Percentiles rank a stretch among this genome's conserved stretches.
phyloP scores from a whole-genome alignment of 2,329 filamentous ascomycete species.

The Colletotrichum sp. region DNA sequence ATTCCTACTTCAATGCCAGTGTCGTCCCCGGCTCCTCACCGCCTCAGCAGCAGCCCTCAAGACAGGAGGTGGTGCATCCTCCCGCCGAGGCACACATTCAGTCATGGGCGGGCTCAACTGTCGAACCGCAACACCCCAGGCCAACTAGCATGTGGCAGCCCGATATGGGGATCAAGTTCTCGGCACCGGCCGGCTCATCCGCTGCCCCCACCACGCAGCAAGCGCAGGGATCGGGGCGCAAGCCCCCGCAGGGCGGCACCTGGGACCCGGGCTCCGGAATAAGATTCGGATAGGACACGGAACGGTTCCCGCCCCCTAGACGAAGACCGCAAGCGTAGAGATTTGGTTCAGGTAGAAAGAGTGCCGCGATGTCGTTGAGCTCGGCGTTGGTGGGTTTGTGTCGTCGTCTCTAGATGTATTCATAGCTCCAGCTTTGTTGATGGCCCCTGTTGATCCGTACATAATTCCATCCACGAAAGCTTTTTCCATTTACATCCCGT shows the following conservation, averaged over 20 bases:
- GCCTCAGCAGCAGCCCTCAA: conserved; percentile 7
- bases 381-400: conserved; percentile 4
- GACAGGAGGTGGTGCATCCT: conserved; percentile 31
- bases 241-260: conserved; percentile 41
- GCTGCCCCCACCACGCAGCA: conserved; percentile 24
- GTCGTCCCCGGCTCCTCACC: conserved; percentile 12
- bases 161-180: conserved; percentile 82
- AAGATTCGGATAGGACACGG: conserved; percentile 50
- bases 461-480: neutral
- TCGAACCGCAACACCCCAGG: conserved; percentile 60
- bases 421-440: neutral
- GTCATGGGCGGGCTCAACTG: conserved; percentile 59
- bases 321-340: neutral
- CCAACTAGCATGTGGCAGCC: conserved; percentile 75
- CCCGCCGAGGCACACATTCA: conserved; percentile 59
- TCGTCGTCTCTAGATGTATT: conserved; percentile 2
- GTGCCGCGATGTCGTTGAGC: neutral
- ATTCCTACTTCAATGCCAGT: conserved; percentile 21
- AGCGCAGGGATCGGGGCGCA: conserved; percentile 11
- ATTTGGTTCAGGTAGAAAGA: neutral
- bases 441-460: neutral
- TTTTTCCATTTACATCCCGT: neutral
- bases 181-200: conserved; percentile 41
- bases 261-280: conserved; percentile 68
- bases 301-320: conserved; percentile 4